phyloP scores from a whole-genome alignment of 768 basidiomycete genomes.

The Leucosporidium yakuticum region DNA sequence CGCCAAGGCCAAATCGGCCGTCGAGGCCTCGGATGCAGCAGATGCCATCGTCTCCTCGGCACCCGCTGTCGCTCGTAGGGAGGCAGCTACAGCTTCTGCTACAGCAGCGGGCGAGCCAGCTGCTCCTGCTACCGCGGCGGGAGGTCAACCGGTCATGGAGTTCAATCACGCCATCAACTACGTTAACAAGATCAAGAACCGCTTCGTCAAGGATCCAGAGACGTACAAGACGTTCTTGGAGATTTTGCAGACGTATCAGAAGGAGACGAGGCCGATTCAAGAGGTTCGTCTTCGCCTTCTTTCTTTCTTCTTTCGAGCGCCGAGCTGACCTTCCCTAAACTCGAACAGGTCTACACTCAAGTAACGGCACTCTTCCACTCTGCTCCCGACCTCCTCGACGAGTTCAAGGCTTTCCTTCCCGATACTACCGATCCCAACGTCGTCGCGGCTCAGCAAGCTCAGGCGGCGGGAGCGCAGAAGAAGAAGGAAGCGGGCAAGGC shows the following conservation, averaged over 20 bases:
- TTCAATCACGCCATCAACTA: conserved; percentile 88
- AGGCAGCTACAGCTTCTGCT: background rate
- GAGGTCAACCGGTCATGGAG: conserved; percentile 34
- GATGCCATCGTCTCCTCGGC: background rate
- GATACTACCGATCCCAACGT: conserved; percentile 26
- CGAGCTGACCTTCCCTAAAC: too few species aligned
- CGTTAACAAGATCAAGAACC: conserved; percentile 95
- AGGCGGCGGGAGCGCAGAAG: conserved; percentile 2
- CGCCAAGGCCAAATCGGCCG: background rate
- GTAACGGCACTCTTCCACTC: conserved; percentile 38
- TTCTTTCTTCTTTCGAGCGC: background rate
- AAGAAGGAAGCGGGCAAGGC: background rate
- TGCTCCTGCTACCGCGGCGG: background rate
- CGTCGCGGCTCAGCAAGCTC: conserved; percentile 18
- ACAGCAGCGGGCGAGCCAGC: background rate
- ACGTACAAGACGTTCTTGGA: conserved; percentile 55
- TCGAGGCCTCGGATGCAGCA: background rate
- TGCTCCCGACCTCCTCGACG: conserved; percentile 39
- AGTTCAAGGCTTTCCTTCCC: conserved; percentile 41
- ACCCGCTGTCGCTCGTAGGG: background rate
- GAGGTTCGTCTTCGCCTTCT: conserved; percentile 49
- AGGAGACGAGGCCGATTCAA: conserved; percentile 54
- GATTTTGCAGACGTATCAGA: conserved; percentile 50
- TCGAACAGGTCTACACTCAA: conserved; percentile 38
- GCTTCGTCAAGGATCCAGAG: conserved; percentile 78